These are phyloP conservation scores for Apium graveolens DNA, from an alignment of 129 eudicot species.

Conservation along the genomic window DNA sequence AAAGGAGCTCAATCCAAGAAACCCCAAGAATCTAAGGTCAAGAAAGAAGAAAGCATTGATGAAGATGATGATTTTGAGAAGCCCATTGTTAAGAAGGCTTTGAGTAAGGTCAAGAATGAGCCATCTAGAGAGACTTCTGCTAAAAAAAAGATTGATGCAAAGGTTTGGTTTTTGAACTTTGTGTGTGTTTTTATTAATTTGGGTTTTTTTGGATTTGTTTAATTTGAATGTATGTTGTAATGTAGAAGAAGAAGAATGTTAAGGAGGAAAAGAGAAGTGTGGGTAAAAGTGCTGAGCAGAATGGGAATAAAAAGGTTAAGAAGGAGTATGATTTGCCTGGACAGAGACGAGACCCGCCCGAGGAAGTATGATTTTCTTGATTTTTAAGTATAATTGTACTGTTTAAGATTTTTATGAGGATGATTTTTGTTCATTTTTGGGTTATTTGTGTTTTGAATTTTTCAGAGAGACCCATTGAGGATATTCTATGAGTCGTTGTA, in stretches of 20 bases:
- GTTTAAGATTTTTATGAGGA: neutral
- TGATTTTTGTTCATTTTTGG: neutral
- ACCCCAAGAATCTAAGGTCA: constrained; percentile 20
- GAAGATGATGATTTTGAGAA: constrained; percentile 6
- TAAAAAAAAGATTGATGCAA: constrained; percentile 24
- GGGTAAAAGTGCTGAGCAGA: constrained; percentile 26
- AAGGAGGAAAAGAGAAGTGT: constrained; percentile 37
- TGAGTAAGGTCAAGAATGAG: constrained; percentile 22
- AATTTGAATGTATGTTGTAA: neutral
- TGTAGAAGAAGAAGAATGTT: constrained; percentile 41
- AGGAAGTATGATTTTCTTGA: constrained; percentile 43
- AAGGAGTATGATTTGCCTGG: constrained; percentile 86
- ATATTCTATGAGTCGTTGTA: constrained; percentile 78
- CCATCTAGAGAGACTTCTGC: constrained; percentile 3
- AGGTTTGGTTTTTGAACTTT: constrained; percentile 27
- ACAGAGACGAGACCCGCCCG: constrained; percentile 89
- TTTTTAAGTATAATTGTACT: neutral
- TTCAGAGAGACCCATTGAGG: constrained; percentile 91
- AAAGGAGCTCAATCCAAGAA: constrained; percentile 34
- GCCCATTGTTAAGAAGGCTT: neutral
- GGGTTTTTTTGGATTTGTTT: neutral
- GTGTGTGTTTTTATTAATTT: neutral
- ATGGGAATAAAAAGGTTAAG: constrained; percentile 48
- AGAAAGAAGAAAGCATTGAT: constrained; percentile 30
- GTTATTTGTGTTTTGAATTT: constrained; percentile 14